phyloP scores from a whole-genome alignment of 2,329 filamentous ascomycete genomes.

The Penicillium frequentans region DNA sequence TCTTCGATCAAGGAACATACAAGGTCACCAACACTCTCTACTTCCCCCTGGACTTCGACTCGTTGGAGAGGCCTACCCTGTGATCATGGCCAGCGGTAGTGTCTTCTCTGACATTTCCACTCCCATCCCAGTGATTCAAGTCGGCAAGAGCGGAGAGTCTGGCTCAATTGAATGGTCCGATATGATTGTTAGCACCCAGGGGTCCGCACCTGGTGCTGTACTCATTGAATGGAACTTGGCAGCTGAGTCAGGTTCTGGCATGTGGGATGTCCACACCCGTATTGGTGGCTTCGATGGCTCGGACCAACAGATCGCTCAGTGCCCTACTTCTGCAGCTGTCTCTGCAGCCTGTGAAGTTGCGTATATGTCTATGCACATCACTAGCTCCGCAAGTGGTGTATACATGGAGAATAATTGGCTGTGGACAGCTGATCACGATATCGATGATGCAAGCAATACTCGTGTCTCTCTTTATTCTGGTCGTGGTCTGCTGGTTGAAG shows the following conservation, averaged over 20 bases:
- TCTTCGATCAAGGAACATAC: constrained; percentile 59
- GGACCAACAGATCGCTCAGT: constrained; percentile 43
- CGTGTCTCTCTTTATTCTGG: constrained; percentile 56
- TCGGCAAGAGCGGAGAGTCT: constrained; percentile 63
- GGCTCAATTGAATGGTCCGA: constrained; percentile 72
- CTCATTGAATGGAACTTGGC: constrained; percentile 73
- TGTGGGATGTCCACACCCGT: constrained; percentile 58
- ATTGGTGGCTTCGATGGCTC: constrained; percentile 55
- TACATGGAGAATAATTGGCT: constrained; percentile 55
- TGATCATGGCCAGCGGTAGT: constrained; percentile 57
- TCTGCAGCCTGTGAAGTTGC: constrained; percentile 36
- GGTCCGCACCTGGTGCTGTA: constrained; percentile 65
- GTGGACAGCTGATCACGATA: constrained; percentile 57
- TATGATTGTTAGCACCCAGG: constrained; percentile 68
- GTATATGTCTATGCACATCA: constrained; percentile 41
- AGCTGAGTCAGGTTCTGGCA: constrained; percentile 48
- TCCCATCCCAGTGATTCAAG: constrained; percentile 65
- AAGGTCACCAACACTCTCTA: constrained; percentile 48
- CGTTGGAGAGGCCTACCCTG: constrained; percentile 57
- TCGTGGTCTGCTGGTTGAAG: constrained; percentile 54
- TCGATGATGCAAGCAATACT: constrained; percentile 51
- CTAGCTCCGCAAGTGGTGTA: constrained; percentile 31
- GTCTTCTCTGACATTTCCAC: constrained; percentile 58
- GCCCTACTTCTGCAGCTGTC: constrained; percentile 42
- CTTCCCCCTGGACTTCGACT: constrained; percentile 52